A percentile compares a stretch with the other conserved stretches of the same genome.
These are phyloP conservation scores for Mycena olivaceomarginata DNA, from an alignment of 768 basidiomycete species.

Conservation along the genomic window DNA sequence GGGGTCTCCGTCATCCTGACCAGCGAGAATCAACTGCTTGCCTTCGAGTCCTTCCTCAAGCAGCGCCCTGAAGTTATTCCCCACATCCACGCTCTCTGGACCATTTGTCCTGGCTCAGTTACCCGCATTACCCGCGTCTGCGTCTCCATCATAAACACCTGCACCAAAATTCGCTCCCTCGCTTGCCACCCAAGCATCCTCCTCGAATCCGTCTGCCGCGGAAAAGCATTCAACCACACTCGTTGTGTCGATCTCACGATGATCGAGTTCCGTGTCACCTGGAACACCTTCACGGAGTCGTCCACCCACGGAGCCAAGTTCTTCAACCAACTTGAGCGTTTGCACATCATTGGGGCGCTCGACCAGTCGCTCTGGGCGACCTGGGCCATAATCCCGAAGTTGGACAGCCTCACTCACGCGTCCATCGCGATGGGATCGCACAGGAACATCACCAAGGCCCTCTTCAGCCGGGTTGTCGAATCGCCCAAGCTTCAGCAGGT, in stretches of 20 bases:
- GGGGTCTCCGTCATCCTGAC: conserved; percentile 30
- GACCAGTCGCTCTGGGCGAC: conserved; percentile 12
- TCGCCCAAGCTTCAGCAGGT: conserved; percentile 44
- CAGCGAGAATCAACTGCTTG: neutral
- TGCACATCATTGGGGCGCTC: conserved; percentile 39
- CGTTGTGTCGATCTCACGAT: conserved; percentile 38
- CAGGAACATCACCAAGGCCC: neutral
- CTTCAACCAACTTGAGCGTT: conserved; percentile 32
- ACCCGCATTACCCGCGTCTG: neutral
- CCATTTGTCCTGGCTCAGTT: conserved; percentile 31
- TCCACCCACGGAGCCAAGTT: neutral
- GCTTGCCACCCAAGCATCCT: conserved; percentile 38
- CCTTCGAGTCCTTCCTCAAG: conserved; percentile 21
- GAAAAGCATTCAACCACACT: conserved; percentile 14
- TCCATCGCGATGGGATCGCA: conserved; percentile 41
- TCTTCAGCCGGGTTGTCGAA: conserved; percentile 22
- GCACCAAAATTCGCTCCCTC: conserved; percentile 38
- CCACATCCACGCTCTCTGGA: conserved; percentile 37
- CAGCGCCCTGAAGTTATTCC: conserved; percentile 29
- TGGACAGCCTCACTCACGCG: conserved; percentile 32
- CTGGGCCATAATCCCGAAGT: conserved; percentile 21
- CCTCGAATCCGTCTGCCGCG: conserved; percentile 5
- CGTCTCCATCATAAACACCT: conserved; percentile 35
- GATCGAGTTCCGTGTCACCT: conserved; percentile 38
- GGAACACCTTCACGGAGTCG: neutral